phyloP scores from a whole-genome alignment of 768 basidiomycete genomes.

The Phylloporus sp. region DNA sequence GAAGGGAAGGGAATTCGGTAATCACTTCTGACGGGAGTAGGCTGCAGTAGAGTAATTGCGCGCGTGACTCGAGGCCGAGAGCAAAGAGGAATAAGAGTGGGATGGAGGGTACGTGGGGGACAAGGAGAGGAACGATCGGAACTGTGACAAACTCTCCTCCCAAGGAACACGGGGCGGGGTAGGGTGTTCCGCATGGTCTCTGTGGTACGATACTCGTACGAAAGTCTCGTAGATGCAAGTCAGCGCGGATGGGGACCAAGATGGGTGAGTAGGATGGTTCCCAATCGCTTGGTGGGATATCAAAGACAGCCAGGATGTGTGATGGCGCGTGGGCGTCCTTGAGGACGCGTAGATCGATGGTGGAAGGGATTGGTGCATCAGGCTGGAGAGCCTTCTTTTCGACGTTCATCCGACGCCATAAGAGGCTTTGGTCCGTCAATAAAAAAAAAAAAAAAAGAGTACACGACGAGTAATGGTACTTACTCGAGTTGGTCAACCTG shows the following conservation, averaged over 20 bases:
- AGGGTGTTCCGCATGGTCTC: constrained; percentile 31
- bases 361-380: constrained; percentile 34
- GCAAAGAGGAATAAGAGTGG: constrained; percentile 58
- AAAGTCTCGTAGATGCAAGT: constrained; percentile 41
- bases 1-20: constrained; percentile 59
- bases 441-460: neutral
- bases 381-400: constrained; percentile 21
- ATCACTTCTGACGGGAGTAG: constrained; percentile 50
- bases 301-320: constrained; percentile 50
- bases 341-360: constrained; percentile 46
- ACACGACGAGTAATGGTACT: neutral
- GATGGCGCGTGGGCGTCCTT: constrained; percentile 49
- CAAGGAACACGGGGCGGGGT: constrained; percentile 29
- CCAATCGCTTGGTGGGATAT: constrained; percentile 28
- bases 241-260: constrained; percentile 51
- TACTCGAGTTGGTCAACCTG: constrained; percentile 31
- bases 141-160: constrained; percentile 40
- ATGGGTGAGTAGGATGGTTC: constrained; percentile 35
- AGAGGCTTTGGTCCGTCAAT: constrained; percentile 21
- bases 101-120: constrained; percentile 53
- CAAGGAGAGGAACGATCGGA: constrained; percentile 44
- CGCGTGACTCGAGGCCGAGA: constrained; percentile 47
- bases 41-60: constrained; percentile 44
- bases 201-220: constrained; percentile 34
- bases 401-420: constrained; percentile 35